Percentiles rank a stretch among this genome's conserved stretches.
phyloP scores from a whole-genome alignment of 2,329 filamentous ascomycete genomes.

The Sporothrix mexicana region DNA sequence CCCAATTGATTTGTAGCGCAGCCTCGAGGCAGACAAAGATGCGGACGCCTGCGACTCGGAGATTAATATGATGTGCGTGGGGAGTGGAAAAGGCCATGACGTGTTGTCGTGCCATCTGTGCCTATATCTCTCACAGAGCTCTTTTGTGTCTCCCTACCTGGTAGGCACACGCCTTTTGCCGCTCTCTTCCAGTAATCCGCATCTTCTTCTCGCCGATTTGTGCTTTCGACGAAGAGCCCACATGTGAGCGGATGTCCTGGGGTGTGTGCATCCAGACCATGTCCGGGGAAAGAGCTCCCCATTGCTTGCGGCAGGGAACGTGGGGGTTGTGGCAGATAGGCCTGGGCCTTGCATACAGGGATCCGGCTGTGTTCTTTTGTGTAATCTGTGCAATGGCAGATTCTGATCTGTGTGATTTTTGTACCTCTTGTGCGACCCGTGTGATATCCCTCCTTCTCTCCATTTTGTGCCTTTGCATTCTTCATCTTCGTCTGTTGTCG shows the following conservation, averaged over 20 bases:
- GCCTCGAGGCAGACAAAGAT: neutral
- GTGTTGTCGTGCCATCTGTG: neutral
- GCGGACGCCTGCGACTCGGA: neutral
- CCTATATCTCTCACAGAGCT: neutral
- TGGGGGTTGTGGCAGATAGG: neutral
- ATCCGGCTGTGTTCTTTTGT: neutral
- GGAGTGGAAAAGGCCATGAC: neutral
- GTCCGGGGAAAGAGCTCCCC: neutral
- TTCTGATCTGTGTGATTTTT: neutral
- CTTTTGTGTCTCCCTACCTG: no score
- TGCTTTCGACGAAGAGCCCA: neutral
- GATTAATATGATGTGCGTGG: neutral
- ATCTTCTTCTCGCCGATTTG: neutral
- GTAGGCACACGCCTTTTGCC: neutral
- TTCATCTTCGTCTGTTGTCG: slow-evolving; percentile 20
- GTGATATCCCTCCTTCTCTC: neutral
- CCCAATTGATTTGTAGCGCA: neutral
- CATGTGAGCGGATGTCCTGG: neutral
- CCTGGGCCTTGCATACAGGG: neutral
- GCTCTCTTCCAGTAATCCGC: no score
- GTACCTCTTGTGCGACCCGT: neutral
- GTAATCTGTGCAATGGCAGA: neutral
- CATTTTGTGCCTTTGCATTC: neutral
- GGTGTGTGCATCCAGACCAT: neutral
- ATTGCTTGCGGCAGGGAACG: neutral